A percentile compares a stretch with the other conserved stretches of the same genome.
Conservation (phyloP, 2,329 filamentous ascomycete species). For the Aspergillus sp. region DNA sequence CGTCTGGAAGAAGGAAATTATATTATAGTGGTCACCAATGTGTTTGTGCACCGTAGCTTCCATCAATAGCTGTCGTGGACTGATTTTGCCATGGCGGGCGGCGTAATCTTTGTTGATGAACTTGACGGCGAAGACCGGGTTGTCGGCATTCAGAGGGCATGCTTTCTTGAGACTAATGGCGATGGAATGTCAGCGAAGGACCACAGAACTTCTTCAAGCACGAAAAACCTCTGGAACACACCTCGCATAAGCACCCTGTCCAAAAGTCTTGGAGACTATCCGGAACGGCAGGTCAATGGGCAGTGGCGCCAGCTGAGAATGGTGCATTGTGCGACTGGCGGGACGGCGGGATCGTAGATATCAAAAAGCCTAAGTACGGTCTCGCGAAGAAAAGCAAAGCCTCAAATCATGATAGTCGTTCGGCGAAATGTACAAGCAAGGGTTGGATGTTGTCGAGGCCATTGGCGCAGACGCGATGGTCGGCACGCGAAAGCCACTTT, state of each 20-base stretch:
- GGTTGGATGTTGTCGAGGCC: constrained; percentile 19
- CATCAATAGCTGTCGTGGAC: constrained; percentile 85
- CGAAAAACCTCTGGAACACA: constrained; percentile 45
- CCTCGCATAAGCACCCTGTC: constrained; percentile 96
- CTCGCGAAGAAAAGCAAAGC: constrained; percentile 4
- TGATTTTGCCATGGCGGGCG: constrained; percentile 83
- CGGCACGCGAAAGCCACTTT: constrained; percentile 43
- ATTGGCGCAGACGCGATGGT: constrained; percentile 21
- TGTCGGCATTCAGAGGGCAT: constrained; percentile 68
- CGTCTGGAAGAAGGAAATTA: constrained; percentile 88
- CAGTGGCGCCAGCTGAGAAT: constrained; percentile 88
- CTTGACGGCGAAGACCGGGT: constrained; percentile 92
- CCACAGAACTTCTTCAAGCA: not conserved
- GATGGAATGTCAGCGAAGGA: constrained; percentile 10
- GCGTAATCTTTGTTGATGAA: constrained; percentile 98
- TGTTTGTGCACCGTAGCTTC: constrained; percentile 89
- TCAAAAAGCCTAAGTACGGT: not conserved
- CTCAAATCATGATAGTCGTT: constrained; percentile 17
- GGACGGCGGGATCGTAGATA: not conserved
- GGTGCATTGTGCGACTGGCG: constrained; percentile 52
- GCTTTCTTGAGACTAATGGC: constrained; percentile 84
- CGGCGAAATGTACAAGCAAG: constrained; percentile 25
- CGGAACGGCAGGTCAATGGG: constrained; percentile 86
- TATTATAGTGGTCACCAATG: constrained; percentile 86
- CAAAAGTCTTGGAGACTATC: constrained; percentile 94